phyloP scores from a whole-genome alignment of 129 eudicot genomes.

The Helichrysum umbraculigerum region DNA sequence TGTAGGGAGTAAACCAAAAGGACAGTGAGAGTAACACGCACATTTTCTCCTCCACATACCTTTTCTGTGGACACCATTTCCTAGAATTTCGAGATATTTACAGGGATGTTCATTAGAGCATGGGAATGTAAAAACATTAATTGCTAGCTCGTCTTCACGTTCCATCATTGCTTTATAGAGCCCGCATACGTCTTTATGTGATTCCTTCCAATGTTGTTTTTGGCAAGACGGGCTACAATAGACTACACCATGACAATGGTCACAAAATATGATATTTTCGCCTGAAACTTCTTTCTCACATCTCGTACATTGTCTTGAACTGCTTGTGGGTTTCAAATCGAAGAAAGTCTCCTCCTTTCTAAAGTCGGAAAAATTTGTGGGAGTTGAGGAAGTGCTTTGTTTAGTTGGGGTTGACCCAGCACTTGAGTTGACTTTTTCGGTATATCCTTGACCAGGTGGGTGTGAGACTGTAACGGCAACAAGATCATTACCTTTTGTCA shows the following conservation, averaged over 20 bases:
- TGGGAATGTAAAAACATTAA: slow-evolving; percentile 41
- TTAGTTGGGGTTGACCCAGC: slow-evolving; percentile 44
- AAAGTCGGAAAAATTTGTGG: slow-evolving; percentile 32
- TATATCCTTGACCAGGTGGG: slow-evolving; percentile 63
- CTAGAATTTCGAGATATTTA: slow-evolving; percentile 44
- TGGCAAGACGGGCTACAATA: slow-evolving; percentile 42
- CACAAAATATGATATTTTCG: slow-evolving; percentile 37
- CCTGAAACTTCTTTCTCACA: slow-evolving; percentile 44
- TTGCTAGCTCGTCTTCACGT: slow-evolving; percentile 49
- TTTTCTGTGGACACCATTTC: slow-evolving; percentile 39
- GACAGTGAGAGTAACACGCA: slow-evolving; percentile 44
- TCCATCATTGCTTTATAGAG: slow-evolving; percentile 60
- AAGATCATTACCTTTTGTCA: slow-evolving; percentile 48
- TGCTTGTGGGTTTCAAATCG: slow-evolving; percentile 23
- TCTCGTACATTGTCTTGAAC: slow-evolving; percentile 38
- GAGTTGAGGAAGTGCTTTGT: slow-evolving; percentile 37
- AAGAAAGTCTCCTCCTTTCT: slow-evolving; percentile 37
- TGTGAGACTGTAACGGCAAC: slow-evolving; percentile 65
- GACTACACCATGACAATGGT: slow-evolving; percentile 35
- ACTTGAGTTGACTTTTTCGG: slow-evolving; percentile 43
- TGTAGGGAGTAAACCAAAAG: slow-evolving; percentile 44
- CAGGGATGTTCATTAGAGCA: slow-evolving; percentile 43
- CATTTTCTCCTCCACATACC: slow-evolving; percentile 69
- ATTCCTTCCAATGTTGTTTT: slow-evolving; percentile 50
- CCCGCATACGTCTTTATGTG: slow-evolving; percentile 46